Evolutionary conservation across 352 stramenopile genomes (phyloP), one percentile per base, ranked within the genome.

Genomic region (Globisporangium radiosum): DNA sequence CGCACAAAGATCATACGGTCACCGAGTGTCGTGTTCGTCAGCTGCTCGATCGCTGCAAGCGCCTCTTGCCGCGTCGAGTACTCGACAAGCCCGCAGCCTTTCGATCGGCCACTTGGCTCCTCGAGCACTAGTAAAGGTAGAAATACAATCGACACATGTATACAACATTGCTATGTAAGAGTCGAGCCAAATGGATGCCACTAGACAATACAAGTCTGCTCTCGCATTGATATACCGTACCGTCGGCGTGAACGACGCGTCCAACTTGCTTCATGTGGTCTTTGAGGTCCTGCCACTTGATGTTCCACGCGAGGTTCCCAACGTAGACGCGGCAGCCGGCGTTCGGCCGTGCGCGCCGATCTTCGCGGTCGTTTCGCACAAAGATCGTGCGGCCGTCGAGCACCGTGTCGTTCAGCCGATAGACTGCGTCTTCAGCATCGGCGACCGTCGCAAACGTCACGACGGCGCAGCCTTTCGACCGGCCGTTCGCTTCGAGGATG

Each of bases 251-350:
- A 0, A 96, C 76, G 45, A 97, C 88, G 5, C 68, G 81, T 7
- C 90, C 88, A 0, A 73, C 79, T 13, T 81, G 75, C 63, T 93
- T 94, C 85, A 98, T 97, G 72, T 97, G 84, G 72, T 99, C 94
- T 68, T 98, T 98, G 19, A 99, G 83, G 36, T 98, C 89, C 62
- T 97, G 88, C 93, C 93, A 98, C 51, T 88, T 95, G 45, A 97
- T 82, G 45, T 78, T 80, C 88, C 90, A 98, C 39, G 81, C 81
- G 9, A 99, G 68, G 59, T 99, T 97, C 49, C 85, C 85, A 10
- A 97, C 84, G 59, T 93, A 96, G 13, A 97, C 87, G 10, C 87
- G 81, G 37, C 71, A 81, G 49, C 82, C 70, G 17, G 72, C 66
- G 56, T 70, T 74, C 14, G 59, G 70, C 8, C 76, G 73, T 3